Evolutionary conservation across 345 rosid genomes (phyloP).

Genomic region (Populus davidiana): DNA sequence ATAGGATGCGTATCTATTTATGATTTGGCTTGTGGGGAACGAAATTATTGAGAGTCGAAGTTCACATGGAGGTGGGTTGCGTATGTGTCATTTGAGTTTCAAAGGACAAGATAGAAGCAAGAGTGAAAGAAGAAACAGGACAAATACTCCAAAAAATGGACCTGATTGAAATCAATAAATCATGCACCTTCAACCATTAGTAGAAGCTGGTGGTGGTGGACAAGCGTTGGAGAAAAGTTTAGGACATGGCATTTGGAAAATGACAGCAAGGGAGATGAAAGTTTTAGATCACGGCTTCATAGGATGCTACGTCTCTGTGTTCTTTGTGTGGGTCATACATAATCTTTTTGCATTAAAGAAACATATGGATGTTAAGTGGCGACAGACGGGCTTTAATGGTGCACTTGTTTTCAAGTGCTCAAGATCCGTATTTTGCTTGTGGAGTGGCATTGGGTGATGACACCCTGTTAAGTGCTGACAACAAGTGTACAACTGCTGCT

Average conservation of each 20-base stretch:
- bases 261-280: conserved; percentile 24
- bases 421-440: not conserved
- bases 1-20: conserved; percentile 13
- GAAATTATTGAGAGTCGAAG: conserved; percentile 27
- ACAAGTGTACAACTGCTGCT: not conserved
- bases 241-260: conserved; percentile 15
- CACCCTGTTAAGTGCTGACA: not conserved
- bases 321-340: conserved; percentile 10
- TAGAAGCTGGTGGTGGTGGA: conserved; percentile 24
- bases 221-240: conserved; percentile 24
- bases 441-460: conserved; percentile 5
- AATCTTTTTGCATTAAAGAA: conserved; percentile 8
- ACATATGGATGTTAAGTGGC: not conserved
- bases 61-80: conserved; percentile 32
- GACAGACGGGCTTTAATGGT: not conserved
- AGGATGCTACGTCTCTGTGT: not conserved
- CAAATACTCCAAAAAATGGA: not conserved
- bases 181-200: not conserved
- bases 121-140: not conserved
- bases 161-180: not conserved
- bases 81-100: conserved; percentile 16
- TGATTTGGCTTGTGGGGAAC: conserved; percentile 28
- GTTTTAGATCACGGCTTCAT: conserved; percentile 12
- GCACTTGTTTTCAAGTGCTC: not conserved
- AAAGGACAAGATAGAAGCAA: not conserved